A percentile compares a stretch with the other conserved stretches of the same genome.
phyloP scores from a whole-genome alignment of 1,139 yeast species.

The Pichia sp. region DNA sequence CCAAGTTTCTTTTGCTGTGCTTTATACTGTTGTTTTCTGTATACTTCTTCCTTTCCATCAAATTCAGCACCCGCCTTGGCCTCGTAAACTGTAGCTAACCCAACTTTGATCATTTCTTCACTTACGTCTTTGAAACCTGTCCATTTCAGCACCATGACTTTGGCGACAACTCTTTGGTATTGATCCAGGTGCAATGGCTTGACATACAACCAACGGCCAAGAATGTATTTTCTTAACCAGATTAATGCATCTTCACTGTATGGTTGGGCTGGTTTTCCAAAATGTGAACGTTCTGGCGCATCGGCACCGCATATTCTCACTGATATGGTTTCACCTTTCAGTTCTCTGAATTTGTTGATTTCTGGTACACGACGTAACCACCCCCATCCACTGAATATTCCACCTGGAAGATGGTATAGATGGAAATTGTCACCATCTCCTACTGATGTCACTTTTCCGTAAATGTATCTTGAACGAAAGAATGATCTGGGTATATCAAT shows the following conservation, averaged over 20 bases:
- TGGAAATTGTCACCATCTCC: conserved; percentile 98
- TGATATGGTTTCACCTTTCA: conserved; percentile 59
- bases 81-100: conserved; percentile 87
- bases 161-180: conserved; percentile 84
- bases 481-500: conserved; percentile 39
- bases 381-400: conserved; percentile 86
- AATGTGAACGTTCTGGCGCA: conserved; percentile 96
- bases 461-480: conserved; percentile 47
- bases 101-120: conserved; percentile 79
- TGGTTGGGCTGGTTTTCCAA: conserved; percentile 93
- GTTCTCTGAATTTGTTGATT: conserved; percentile 40
- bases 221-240: conserved; percentile 67
- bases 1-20: conserved; percentile 65
- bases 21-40: conserved; percentile 53
- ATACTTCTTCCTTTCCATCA: conserved; percentile 67
- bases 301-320: conserved; percentile 93
- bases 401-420: conserved; percentile 94
- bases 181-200: conserved; percentile 85
- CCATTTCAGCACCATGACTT: conserved; percentile 73
- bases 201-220: conserved; percentile 67
- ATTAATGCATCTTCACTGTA: conserved; percentile 77
- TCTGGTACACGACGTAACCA: conserved; percentile 66
- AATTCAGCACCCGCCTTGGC: conserved; percentile 81
- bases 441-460: conserved; percentile 85
- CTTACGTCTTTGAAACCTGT: conserved; percentile 78